phyloP scores from a whole-genome alignment of 768 basidiomycete species.

The Phaffia tasmanica region DNA sequence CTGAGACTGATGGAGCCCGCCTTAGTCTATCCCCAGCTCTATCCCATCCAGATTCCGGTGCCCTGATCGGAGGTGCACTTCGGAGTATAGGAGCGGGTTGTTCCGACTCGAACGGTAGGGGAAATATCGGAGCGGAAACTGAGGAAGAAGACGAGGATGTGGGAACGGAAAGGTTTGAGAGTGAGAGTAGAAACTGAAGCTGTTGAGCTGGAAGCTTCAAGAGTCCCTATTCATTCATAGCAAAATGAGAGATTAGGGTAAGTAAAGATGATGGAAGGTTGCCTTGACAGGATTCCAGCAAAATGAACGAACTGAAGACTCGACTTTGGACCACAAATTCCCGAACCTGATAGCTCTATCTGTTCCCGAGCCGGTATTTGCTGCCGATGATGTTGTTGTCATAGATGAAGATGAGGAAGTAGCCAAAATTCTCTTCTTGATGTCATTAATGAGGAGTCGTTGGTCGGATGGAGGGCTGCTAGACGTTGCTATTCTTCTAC shows the following conservation, averaged over 20 bases:
- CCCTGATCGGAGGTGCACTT: not conserved
- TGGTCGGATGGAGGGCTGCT: not conserved
- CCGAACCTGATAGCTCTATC: slow-evolving; percentile 16
- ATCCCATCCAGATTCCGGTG: not conserved
- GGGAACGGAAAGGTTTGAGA: slow-evolving; percentile 6
- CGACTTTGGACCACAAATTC: slow-evolving; percentile 9
- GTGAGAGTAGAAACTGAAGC: slow-evolving; percentile 25
- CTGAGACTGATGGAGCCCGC: not conserved
- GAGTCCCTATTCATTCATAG: slow-evolving; percentile 6
- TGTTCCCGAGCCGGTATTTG: slow-evolving; percentile 15
- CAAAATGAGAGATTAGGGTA: slow-evolving; percentile 6
- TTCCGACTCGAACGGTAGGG: slow-evolving; percentile 1
- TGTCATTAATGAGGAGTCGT: slow-evolving; percentile 16
- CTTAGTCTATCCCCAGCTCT: not conserved
- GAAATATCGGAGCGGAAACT: not conserved
- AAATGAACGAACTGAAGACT: slow-evolving; percentile 19
- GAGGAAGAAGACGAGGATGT: not conserved
- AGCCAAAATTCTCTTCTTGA: slow-evolving; percentile 12
- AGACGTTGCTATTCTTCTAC: not conserved
- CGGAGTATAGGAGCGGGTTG: not conserved
- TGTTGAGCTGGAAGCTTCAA: slow-evolving; percentile 15
- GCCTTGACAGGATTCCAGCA: not conserved
- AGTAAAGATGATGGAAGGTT: not conserved
- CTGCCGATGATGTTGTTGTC: slow-evolving; percentile 12
- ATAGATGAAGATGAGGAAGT: slow-evolving; percentile 3